phyloP scores from a whole-genome alignment of 495 filamentous ascomycete species.

The Trichocladium uniseriatum region DNA sequence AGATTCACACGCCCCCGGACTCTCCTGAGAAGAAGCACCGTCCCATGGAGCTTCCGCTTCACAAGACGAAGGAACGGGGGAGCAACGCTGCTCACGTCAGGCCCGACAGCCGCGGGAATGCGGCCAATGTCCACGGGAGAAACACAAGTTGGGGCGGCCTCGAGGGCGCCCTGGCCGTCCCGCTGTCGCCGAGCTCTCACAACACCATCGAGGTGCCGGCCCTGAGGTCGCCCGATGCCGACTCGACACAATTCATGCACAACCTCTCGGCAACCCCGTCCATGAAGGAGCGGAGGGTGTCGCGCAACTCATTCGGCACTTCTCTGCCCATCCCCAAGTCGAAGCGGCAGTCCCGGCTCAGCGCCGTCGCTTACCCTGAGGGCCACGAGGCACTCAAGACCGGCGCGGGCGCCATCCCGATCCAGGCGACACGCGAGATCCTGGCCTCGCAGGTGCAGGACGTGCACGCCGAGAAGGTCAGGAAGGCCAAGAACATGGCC shows the following conservation, averaged over 20 bases:
- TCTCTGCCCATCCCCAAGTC: conserved; percentile 68
- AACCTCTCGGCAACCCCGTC: conserved; percentile 58
- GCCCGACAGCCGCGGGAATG: background rate
- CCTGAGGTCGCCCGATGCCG: conserved; percentile 56
- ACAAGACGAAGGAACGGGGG: conserved; percentile 8
- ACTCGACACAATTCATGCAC: conserved; percentile 66
- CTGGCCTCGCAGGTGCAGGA: conserved; percentile 66
- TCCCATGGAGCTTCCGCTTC: background rate
- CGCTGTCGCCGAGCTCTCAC: conserved; percentile 15
- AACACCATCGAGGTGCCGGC: conserved; percentile 64
- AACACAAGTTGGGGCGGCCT: conserved; percentile 11
- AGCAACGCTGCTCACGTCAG: conserved; percentile 7
- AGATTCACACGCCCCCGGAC: conserved; percentile 16
- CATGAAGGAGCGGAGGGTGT: conserved; percentile 54
- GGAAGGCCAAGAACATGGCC: conserved; percentile 54
- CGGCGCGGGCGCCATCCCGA: conserved; percentile 28
- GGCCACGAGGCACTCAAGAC: conserved; percentile 33
- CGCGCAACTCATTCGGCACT: conserved; percentile 71
- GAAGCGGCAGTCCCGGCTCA: conserved; percentile 59
- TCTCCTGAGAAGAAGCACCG: conserved; percentile 11
- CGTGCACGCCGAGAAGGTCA: conserved; percentile 57
- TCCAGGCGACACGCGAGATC: conserved; percentile 55
- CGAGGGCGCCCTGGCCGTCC: conserved; percentile 16
- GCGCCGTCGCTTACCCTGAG: conserved; percentile 37
- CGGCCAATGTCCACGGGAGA: background rate